Base-by-base conservation (phyloP, 2,329 filamentous ascomycete species). In the Trichoderma semiorbis region DNA sequence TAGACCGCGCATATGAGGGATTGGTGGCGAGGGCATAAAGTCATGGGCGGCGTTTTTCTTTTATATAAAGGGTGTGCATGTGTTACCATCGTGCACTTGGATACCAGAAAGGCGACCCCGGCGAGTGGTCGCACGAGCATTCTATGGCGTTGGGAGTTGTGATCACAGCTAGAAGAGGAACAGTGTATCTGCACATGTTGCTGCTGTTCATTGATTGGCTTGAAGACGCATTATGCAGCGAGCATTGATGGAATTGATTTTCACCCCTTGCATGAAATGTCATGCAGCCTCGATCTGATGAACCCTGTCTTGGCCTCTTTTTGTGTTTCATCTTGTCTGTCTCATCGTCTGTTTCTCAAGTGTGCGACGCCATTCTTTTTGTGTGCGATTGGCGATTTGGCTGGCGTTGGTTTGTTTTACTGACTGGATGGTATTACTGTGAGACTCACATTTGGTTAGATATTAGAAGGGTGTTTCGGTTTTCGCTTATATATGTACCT, bases 1-100 rank as follows among this genome's bases (percentile, higher is more conserved):
- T 90, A 2, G 88, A 90, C 77, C 83, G 85, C 74, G 88, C 88
- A 2, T 87, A 85, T 73, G 85, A 85, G 34, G 86, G 87, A 3
- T 76, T 88, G 62, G 70, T 75, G 53, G 61, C 55, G 50, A 75
- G 72, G 30, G 72, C 65, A 63, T 67, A 50, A 50, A 61, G n/a
- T 53, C 67, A 61, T 69, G 39, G 57, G 32, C 39, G 67, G 57
- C 67, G 67, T 61, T 69, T 67, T 57, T 57, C 14, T 21, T 69
- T 43, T 43, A 43, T 43, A 69, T 62, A 60, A 30, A 69, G 21
- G 36, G 16, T n/a, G 39, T 69, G 67, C 57, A 72, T 65, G 21
- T 61, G 28, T 55, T 61, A 26, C 28, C 32, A 16, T 47, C 34
- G 34, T 65, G 50, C 58, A 57, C 67, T 72, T 72, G 47, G 66